phyloP scores from a whole-genome alignment of 2,329 filamentous ascomycete genomes.

The Escovopsis sp. region DNA sequence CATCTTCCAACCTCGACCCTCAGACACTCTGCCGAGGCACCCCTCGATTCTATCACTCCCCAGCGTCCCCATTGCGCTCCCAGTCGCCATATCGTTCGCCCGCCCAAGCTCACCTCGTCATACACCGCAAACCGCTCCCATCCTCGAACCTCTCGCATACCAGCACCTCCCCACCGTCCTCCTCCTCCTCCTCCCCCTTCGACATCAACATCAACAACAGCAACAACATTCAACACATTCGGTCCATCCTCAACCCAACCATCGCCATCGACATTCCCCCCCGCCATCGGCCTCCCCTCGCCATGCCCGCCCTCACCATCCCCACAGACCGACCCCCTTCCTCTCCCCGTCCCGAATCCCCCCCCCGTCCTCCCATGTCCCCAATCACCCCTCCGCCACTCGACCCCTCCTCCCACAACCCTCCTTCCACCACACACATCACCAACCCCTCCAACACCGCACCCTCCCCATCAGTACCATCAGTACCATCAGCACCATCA shows the following conservation, averaged over 20 bases:
- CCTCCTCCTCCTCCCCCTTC: conserved; percentile 20
- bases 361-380: conserved; percentile 34
- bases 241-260: too few species aligned
- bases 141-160: conserved; percentile 39
- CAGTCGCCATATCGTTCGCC: too few species aligned
- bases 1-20: conserved; percentile 5
- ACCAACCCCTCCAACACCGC: too few species aligned
- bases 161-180: conserved; percentile 35
- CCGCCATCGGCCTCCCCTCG: neutral
- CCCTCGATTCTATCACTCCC: too few species aligned
- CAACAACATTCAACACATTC: too few species aligned
- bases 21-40: too few species aligned
- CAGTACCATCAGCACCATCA: neutral
- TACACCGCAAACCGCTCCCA: too few species aligned
- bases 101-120: too few species aligned
- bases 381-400: conserved; percentile 31
- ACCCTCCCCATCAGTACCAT: neutral
- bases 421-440: neutral
- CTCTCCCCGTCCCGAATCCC: conserved; percentile 24
- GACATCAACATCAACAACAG: neutral
- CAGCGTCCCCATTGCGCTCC: too few species aligned
- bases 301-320: conserved; percentile 17
- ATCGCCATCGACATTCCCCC: too few species aligned
- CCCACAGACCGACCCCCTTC: conserved; percentile 13
- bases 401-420: neutral